Conservation (phyloP, 345 rosid genomes). For the Eucalyptus melliodora region DNA sequence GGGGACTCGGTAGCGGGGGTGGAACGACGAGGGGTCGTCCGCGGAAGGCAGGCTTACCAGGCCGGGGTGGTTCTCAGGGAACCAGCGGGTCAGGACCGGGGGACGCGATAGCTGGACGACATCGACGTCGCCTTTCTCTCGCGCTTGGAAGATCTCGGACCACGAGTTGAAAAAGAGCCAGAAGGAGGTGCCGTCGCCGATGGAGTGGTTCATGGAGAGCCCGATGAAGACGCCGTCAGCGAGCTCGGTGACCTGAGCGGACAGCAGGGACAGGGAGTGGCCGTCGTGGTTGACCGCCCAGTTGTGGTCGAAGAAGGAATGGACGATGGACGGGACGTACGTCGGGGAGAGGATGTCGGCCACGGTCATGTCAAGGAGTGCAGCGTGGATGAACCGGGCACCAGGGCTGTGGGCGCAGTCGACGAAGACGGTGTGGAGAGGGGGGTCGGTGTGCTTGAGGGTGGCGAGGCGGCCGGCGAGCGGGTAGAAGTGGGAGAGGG, state of each 20-base stretch:
- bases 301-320: conserved; percentile 63
- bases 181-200: conserved; percentile 57
- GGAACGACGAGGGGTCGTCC: conserved; percentile 28
- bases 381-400: conserved; percentile 32
- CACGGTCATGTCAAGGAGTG: conserved; percentile 12
- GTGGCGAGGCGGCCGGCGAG: conserved; percentile 61
- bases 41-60: conserved; percentile 35
- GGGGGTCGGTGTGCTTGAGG: background rate
- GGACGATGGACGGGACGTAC: conserved; percentile 45
- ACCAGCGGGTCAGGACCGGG: conserved; percentile 37
- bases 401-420: conserved; percentile 46
- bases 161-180: conserved; percentile 63
- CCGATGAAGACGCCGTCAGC: conserved; percentile 68
- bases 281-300: conserved; percentile 53
- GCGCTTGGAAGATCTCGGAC: conserved; percentile 51
- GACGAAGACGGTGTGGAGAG: conserved; percentile 30
- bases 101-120: conserved; percentile 18
- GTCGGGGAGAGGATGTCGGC: conserved; percentile 35
- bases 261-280: conserved; percentile 33
- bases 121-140: background rate
- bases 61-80: conserved; percentile 41
- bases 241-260: conserved; percentile 57
- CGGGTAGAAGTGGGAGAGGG: conserved; percentile 74
- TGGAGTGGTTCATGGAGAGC: conserved; percentile 42
- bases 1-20: conserved; percentile 25